Percentiles rank a stretch among this genome's conserved stretches.
These are phyloP conservation scores for Aspergillus ibericus DNA, from an alignment of 2,329 filamentous ascomycete species.

Conservation along the genomic window DNA sequence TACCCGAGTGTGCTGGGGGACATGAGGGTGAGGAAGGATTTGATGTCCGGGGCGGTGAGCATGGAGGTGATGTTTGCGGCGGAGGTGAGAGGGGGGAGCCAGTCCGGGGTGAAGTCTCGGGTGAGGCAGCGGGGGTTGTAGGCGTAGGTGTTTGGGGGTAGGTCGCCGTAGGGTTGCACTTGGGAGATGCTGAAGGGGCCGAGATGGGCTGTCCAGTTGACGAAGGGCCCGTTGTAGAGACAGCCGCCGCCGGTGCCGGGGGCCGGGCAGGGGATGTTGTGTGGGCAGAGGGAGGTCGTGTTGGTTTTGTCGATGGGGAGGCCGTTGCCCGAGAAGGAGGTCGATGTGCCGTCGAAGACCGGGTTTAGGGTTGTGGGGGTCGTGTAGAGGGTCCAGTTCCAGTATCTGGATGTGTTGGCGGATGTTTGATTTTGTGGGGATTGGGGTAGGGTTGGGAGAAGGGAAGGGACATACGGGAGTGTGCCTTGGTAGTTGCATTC, in stretches of 20 bases:
- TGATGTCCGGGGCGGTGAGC: constrained; percentile 1
- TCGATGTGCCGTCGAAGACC: constrained; percentile 5
- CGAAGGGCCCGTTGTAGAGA: constrained; percentile 15
- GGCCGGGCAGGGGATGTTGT: background rate
- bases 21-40: constrained; percentile 7
- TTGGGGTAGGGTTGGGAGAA: background rate
- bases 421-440: background rate
- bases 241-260: constrained; percentile 17
- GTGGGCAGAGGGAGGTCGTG: background rate
- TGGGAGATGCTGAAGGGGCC: constrained; percentile 6
- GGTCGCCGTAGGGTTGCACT: background rate
- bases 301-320: background rate
- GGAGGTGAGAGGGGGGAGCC: constrained; percentile 3
- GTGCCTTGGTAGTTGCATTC: constrained; percentile 19
- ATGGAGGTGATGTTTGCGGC: background rate
- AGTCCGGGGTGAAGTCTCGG: constrained; percentile 7
- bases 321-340: constrained; percentile 15
- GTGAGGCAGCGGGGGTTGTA: constrained; percentile 18
- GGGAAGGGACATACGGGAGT: constrained; percentile 12
- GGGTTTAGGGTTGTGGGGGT: constrained; percentile 5
- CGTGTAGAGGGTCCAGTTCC: constrained; percentile 15
- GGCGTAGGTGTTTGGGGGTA: constrained; percentile 1
- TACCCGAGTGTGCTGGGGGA: constrained; percentile 3
- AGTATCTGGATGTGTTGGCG: constrained; percentile 12
- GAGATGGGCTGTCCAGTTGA: constrained; percentile 8